Evolutionary conservation across 2,329 filamentous ascomycete species (phyloP).

Genomic region (Verticillium isaacii): DNA sequence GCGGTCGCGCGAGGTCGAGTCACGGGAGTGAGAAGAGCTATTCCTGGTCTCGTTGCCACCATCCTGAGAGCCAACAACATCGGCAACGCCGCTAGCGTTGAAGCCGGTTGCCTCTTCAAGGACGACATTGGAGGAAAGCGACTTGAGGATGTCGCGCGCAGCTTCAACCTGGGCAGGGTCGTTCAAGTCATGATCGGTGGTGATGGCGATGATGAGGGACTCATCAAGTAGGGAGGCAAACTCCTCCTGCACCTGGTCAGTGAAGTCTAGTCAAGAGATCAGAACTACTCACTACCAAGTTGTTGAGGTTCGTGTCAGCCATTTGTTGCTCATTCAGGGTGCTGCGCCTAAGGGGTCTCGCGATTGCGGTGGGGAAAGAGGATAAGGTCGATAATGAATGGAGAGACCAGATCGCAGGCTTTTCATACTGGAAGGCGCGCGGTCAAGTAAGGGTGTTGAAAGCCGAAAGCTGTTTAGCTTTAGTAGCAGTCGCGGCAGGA

Average conservation of each 20-base stretch:
- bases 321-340: not conserved
- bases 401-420: not conserved
- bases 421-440: not conserved
- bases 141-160: constrained; percentile 57
- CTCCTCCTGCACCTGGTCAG: constrained; percentile 46
- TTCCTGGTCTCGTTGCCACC: constrained; percentile 16
- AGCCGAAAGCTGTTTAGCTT: not conserved
- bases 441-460: not conserved
- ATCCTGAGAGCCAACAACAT: constrained; percentile 22
- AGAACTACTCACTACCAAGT: not conserved
- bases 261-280: not conserved
- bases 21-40: constrained; percentile 17
- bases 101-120: constrained; percentile 71
- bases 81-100: constrained; percentile 69
- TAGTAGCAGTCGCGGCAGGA: not conserved
- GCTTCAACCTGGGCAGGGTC: constrained; percentile 44
- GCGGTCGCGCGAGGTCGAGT: constrained; percentile 16
- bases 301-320: not conserved
- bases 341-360: not conserved
- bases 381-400: not conserved
- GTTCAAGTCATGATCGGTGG: constrained; percentile 65
- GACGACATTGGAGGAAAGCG: constrained; percentile 58
- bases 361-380: not conserved
- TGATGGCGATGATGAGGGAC: constrained; percentile 70
- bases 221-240: constrained; percentile 75